These are phyloP conservation scores for Colletotrichum paranaense DNA, from an alignment of 2,329 filamentous ascomycete species.

Conservation along the genomic window DNA sequence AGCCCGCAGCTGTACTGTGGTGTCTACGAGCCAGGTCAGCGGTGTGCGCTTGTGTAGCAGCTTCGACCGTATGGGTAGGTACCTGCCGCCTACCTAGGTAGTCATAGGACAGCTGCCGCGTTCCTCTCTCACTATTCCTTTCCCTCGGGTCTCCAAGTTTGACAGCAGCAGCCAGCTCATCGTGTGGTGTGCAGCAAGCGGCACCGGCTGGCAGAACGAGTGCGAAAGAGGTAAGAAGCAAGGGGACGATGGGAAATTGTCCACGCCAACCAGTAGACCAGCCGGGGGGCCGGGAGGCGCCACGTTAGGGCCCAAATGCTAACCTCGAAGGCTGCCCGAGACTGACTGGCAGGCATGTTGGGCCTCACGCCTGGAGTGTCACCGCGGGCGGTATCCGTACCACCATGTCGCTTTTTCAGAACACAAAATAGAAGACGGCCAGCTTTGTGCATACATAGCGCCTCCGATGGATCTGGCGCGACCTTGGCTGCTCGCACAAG, in stretches of 20 bases:
- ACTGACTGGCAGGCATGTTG: background rate
- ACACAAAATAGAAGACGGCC: background rate
- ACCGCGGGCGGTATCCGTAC: background rate
- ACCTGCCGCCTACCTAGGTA: background rate
- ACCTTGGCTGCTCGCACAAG: slow-evolving; percentile 16
- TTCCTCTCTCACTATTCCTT: background rate
- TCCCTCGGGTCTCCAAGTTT: background rate
- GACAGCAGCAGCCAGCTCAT: background rate
- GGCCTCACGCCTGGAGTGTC: slow-evolving; percentile 6
- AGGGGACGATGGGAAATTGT: slow-evolving; percentile 17
- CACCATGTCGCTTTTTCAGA: background rate
- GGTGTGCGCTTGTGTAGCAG: background rate
- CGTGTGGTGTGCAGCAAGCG: background rate
- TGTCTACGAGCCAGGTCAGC: background rate
- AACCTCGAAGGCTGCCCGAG: slow-evolving; percentile 1
- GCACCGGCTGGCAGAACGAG: slow-evolving; percentile 8
- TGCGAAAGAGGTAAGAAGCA: slow-evolving; percentile 12
- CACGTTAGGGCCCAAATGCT: slow-evolving; percentile 17
- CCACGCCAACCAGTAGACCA: slow-evolving; percentile 30
- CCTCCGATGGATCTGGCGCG: slow-evolving; percentile 1
- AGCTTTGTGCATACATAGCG: background rate
- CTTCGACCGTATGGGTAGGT: background rate
- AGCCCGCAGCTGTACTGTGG: background rate
- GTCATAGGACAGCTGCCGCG: background rate
- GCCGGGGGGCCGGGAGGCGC: slow-evolving; percentile 15